A percentile compares a stretch with the other conserved stretches of the same genome.
Evolutionary conservation across 208 protist species (phyloP).

Genomic region (Acanthamoeba sp.): DNA sequence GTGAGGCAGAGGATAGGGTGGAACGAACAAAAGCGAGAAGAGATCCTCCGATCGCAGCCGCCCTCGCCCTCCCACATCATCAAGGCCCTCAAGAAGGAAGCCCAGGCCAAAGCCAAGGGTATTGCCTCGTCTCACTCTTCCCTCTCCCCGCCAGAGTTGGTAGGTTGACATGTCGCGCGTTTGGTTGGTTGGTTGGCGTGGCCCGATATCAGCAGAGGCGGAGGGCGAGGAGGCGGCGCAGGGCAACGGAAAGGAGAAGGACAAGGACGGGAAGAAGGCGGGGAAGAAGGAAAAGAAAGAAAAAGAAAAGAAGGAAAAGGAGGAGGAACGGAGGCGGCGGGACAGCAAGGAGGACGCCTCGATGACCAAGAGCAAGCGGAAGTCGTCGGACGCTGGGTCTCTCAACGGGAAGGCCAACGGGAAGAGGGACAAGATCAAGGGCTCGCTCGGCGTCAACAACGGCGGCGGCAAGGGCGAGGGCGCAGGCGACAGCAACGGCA

Average conservation of each 20-base stretch:
- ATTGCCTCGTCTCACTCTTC: not conserved
- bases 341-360: not conserved
- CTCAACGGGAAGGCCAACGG: not conserved
- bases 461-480: not conserved
- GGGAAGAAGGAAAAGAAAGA: conserved; percentile 7
- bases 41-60: not conserved
- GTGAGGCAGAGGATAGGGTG: conserved; percentile 35
- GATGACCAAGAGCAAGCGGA: conserved; percentile 8
- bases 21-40: conserved; percentile 38
- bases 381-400: not conserved
- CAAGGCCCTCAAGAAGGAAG: conserved; percentile 23
- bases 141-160: too few relatives aligned
- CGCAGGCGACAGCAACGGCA: not conserved
- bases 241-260: not conserved
- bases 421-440: not conserved
- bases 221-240: not conserved
- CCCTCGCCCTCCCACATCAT: not conserved
- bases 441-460: not conserved
- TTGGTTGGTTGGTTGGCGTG: not conserved
- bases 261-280: not conserved
- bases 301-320: not conserved
- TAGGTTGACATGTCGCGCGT: not conserved
- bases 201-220: not conserved
- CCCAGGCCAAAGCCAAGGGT: conserved; percentile 14
- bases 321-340: not conserved